These are phyloP conservation scores for Acidiella bohemica DNA, from an alignment of 495 filamentous ascomycete species.

Conservation along the genomic window DNA sequence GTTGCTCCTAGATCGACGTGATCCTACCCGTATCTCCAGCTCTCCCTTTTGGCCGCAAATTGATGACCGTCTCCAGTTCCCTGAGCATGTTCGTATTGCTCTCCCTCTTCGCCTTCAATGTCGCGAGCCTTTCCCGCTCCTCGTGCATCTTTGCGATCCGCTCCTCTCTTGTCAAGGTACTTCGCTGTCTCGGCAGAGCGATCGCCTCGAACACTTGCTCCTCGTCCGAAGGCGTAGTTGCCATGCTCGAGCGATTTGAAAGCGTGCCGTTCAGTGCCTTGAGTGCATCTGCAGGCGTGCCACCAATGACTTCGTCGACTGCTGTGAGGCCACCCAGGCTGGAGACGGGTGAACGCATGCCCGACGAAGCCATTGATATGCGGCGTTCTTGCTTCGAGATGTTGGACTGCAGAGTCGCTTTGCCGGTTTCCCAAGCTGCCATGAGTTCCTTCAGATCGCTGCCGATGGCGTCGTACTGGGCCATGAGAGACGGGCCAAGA, in stretches of 20 bases:
- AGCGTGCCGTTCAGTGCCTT: constrained; percentile 46
- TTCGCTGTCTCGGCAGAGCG: constrained; percentile 53
- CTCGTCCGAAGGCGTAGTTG: constrained; percentile 39
- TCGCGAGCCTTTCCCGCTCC: constrained; percentile 58
- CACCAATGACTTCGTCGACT: constrained; percentile 60
- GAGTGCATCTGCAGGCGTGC: constrained; percentile 60
- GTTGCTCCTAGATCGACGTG: constrained; percentile 25
- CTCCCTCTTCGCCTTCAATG: constrained; percentile 54
- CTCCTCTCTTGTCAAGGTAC: constrained; percentile 67
- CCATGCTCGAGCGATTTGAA: constrained; percentile 33
- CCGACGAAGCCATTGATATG: constrained; percentile 50
- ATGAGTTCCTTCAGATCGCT: constrained; percentile 68
- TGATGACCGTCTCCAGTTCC: constrained; percentile 81
- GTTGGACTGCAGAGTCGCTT: constrained; percentile 55
- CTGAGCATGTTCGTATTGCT: constrained; percentile 78
- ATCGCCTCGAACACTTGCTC: constrained; percentile 80
- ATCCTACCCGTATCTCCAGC: constrained; percentile 33
- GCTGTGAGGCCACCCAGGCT: constrained; percentile 77
- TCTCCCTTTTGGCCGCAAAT: constrained; percentile 46
- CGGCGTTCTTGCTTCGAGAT: constrained; percentile 61
- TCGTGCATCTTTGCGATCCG: constrained; percentile 78
- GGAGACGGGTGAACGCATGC: constrained; percentile 56
- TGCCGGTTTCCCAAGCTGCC: constrained; percentile 85
- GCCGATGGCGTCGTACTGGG: constrained; percentile 91
- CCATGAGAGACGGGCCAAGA: constrained; percentile 59